Evolutionary conservation across 108 stramenopile species (phyloP), one percentile per base, ranked within the genome.

Genomic region (Nitzschia putrida): DNA sequence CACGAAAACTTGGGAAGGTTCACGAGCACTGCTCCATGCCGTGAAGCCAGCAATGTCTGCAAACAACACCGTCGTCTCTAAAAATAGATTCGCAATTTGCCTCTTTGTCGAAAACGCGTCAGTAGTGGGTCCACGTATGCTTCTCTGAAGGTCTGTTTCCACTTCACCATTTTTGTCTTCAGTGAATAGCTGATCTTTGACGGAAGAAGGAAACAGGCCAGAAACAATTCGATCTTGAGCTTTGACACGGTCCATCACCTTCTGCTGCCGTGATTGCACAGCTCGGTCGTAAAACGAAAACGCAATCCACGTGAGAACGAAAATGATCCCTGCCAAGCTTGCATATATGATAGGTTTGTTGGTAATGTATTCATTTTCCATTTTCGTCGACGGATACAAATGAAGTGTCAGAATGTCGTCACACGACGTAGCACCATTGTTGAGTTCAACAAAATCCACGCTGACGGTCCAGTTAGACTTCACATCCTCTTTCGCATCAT

Each of bases 111-210:
- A 2, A 20, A 55, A 55, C 1, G 54, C 22, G 4, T 34, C 29
- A 4, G 29, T 3, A 4, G 29, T n/a, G n/a, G n/a, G n/a, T n/a
- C n/a, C n/a, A n/a, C n/a, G n/a, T n/a, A n/a, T n/a, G n/a, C n/a
- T n/a, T n/a, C n/a, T n/a, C n/a, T n/a, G n/a, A n/a, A n/a, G 29
- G 29, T 34, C 29, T 3, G 29, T 34, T 34, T 34, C 29, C 1
- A 4, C 4, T 34, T 4, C 29, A 34, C 29, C 29, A 4, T 34
- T 34, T n/a, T 58, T 59, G 2, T 59, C 57, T 8, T 66, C 38
- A 20, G 47, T 57, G 44, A 65, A 87, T 1, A 89, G 75, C 3
- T 86, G 72, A n/a, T 89, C 82, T n/a, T 79, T 80, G 42, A 86
- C 69, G 1, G 73, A 50, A 9, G 76, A 61, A 5, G 84, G 86